These are phyloP conservation scores for Sugiyamaella castrensis DNA, from an alignment of 1,139 yeast genomes.

Conservation along the genomic window DNA sequence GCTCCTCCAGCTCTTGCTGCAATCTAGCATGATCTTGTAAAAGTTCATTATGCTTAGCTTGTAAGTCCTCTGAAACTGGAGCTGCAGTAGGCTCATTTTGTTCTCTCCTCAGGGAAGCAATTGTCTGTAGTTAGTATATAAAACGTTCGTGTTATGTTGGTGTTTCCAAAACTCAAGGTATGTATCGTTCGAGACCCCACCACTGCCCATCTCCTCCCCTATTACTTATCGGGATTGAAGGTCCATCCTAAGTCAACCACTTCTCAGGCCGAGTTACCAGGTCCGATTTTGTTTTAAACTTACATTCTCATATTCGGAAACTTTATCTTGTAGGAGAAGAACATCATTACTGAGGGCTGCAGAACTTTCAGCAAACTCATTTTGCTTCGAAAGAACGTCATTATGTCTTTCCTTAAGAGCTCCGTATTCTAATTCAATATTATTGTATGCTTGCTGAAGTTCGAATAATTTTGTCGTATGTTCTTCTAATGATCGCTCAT, in stretches of 20 bases:
- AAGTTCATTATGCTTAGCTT: constrained; percentile 23
- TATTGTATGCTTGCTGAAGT: constrained; percentile 4
- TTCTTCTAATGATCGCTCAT: constrained; percentile 11
- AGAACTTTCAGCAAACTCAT: constrained; percentile 24
- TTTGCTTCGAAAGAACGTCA: constrained; percentile 21
- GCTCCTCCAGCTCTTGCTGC: constrained; percentile 34
- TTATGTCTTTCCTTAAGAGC: constrained; percentile 18
- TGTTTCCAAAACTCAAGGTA: too few relatives aligned
- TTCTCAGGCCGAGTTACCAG: too few relatives aligned
- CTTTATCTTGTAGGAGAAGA: constrained; percentile 20
- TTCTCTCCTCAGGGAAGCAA: constrained; percentile 9
- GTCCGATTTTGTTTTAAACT: constrained; percentile 6
- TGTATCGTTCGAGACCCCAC: too few relatives aligned
- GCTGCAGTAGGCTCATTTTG: background rate
- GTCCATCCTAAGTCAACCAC: too few relatives aligned
- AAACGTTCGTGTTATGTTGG: background rate
- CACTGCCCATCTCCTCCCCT: too few relatives aligned
- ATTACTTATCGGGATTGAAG: too few relatives aligned
- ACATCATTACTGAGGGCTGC: constrained; percentile 23
- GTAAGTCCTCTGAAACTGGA: constrained; percentile 11
- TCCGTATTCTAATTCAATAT: constrained; percentile 12
- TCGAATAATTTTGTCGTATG: constrained; percentile 15
- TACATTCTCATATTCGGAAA: constrained; percentile 20
- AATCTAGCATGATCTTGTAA: constrained; percentile 20
- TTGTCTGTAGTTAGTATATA: constrained; percentile 10